A percentile compares a stretch with the other conserved stretches of the same genome.
phyloP scores from a whole-genome alignment of 805 yeast genomes.

The Starmerella stigmatis region DNA sequence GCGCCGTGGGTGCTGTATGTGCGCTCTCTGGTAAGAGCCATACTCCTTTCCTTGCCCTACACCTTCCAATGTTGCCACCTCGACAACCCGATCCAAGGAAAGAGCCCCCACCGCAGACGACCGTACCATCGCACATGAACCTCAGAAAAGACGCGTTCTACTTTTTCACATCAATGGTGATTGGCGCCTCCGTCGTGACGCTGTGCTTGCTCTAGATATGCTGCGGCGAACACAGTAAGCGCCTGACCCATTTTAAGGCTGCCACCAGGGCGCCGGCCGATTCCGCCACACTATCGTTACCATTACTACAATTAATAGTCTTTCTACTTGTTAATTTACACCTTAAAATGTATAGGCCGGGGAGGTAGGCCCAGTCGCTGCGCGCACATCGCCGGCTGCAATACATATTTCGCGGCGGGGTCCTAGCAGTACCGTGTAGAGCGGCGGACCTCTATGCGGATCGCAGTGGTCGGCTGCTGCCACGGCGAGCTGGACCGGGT shows the following conservation, averaged over 20 bases:
- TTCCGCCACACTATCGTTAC: too few species aligned
- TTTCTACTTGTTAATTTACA: too few species aligned
- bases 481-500: constrained; percentile 23
- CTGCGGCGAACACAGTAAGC: not conserved
- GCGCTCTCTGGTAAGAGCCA: too few species aligned
- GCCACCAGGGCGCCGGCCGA: too few species aligned
- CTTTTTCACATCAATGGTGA: constrained; percentile 14
- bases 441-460: constrained; percentile 16
- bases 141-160: constrained; percentile 8
- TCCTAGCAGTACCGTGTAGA: constrained; percentile 4
- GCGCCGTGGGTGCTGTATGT: too few species aligned
- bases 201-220: constrained; percentile 9
- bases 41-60: too few species aligned
- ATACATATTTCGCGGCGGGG: too few species aligned
- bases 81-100: not conserved
- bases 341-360: too few species aligned
- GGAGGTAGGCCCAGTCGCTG: too few species aligned
- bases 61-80: constrained; percentile 1
- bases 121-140: not conserved
- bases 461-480: constrained; percentile 26
- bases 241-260: too few species aligned
- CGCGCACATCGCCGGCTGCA: too few species aligned
- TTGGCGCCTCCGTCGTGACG: constrained; percentile 19
- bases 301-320: too few species aligned
- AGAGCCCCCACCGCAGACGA: not conserved